Base-by-base conservation (phyloP, 768 basidiomycete species). In the Dacryopinax primogenitus region DNA sequence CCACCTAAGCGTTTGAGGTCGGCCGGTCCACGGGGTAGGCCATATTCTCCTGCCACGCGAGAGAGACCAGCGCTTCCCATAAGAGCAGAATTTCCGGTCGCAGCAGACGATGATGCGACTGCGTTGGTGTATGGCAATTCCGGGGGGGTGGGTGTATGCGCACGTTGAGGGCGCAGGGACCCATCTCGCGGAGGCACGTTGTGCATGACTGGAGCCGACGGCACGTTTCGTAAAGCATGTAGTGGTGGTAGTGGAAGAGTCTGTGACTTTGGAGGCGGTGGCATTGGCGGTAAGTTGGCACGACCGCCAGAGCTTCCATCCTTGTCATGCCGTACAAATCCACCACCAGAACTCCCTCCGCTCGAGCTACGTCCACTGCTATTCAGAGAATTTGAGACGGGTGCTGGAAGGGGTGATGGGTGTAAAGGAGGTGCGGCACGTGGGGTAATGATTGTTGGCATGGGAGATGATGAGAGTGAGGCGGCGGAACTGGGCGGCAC, bases 1-100 rank as follows among this genome's bases (percentile, higher is more conserved):
- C 51, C 51, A 21, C 26, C 32, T 13, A 58, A 58, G 30, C 51
- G 51, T 30, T 58, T 58, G 13, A 18, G 26, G 32, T 58, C 51
- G 26, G 4, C 51, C 0, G 86, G 84, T 70, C 85, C 84, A 1
- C 82, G 71, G 4, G 86, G 83, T n/a, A 85, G 76, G 63, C 84
- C 81, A 66, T 83, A 81, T 21, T 73, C 26, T 75, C 75, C 11
- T 2, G 11, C 13, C 30, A 6, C 23, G 26, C 13, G n/a, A 47
- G 11, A 11, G 45, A 9, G 7, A 12, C 11, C 45, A 15, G 45
- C 11, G 23, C n/a, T 47, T 12, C n/a, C 21, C 9, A 13, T 21
- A 6, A 28, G 26, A 7, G 51, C 23, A 9, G 51, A 39, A n/a
- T 39, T 39, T 11, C 37, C n/a, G 37, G n/a, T n/a, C 37, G n/a